Evolutionary conservation across 2,329 filamentous ascomycete genomes (phyloP).

Genomic region (Talaromyces funiculosus): DNA sequence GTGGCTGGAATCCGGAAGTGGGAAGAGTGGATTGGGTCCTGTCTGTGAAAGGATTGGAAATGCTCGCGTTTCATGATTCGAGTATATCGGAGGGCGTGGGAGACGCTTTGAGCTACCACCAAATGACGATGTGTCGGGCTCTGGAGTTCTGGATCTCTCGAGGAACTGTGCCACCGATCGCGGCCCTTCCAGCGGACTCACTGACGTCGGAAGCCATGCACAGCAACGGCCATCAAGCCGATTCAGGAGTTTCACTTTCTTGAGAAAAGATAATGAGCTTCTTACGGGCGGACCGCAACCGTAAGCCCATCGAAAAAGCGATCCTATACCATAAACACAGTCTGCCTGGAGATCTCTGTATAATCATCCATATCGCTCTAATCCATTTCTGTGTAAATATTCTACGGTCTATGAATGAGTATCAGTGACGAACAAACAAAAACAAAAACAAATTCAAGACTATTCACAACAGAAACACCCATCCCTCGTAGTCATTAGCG

Average conservation of each 20-base stretch:
- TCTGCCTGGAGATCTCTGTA: neutral
- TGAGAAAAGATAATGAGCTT: neutral
- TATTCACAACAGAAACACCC: neutral
- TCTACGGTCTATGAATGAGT: neutral
- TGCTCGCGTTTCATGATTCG: no score
- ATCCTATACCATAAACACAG: neutral
- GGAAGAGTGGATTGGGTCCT: conserved; percentile 84
- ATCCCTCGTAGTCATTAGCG: neutral
- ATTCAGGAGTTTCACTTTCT: neutral
- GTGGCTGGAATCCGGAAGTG: conserved; percentile 71
- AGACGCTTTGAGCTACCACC: no score
- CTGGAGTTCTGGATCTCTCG: no score
- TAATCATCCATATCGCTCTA: neutral
- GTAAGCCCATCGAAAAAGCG: neutral
- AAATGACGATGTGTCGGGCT: no score
- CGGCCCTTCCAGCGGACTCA: no score
- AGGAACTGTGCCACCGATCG: no score
- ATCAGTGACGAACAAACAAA: neutral
- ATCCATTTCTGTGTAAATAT: neutral
- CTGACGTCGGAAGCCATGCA: neutral
- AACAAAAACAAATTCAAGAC: neutral
- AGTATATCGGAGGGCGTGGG: no score
- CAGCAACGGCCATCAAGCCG: neutral
- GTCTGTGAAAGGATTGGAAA: conserved; percentile 51
- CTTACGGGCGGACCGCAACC: neutral